These are phyloP conservation scores for Phanerochaete carnosa DNA, from an alignment of 768 basidiomycete species.

Conservation along the genomic window DNA sequence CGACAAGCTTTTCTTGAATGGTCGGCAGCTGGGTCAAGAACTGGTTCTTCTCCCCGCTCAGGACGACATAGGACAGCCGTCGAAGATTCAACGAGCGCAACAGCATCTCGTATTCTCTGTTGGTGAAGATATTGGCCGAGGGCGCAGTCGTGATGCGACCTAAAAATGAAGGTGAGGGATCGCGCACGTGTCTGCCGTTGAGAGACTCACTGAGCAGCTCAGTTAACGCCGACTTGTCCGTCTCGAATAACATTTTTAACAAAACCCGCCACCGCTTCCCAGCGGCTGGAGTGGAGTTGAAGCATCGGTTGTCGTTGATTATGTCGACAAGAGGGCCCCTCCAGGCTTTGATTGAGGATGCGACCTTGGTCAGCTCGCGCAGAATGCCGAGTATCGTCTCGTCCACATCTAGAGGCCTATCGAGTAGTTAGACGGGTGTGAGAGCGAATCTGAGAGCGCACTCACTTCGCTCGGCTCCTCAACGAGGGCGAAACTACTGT, in stretches of 20 bases:
- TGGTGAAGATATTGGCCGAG: conserved; percentile 95
- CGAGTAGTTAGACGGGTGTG: conserved; percentile 1
- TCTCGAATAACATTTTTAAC: conserved; percentile 75
- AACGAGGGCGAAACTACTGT: conserved; percentile 80
- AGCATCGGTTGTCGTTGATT: conserved; percentile 83
- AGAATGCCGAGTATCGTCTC: conserved; percentile 62
- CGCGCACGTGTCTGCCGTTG: conserved; percentile 10
- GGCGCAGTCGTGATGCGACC: conserved; percentile 82
- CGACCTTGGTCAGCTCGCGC: conserved; percentile 74
- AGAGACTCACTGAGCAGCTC: conserved; percentile 71
- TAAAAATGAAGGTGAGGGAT: conserved; percentile 29
- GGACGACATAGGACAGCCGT: conserved; percentile 82
- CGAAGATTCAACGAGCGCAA: conserved; percentile 83
- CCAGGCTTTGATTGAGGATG: conserved; percentile 83
- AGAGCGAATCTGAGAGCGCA: background rate
- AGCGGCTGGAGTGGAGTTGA: conserved; percentile 62
- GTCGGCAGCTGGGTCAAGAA: conserved; percentile 86
- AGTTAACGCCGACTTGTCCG: conserved; percentile 80
- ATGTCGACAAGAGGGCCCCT: conserved; percentile 73
- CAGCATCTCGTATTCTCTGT: conserved; percentile 90
- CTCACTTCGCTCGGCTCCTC: conserved; percentile 72
- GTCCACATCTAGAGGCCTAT: conserved; percentile 79
- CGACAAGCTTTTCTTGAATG: conserved; percentile 97
- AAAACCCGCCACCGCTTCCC: conserved; percentile 72
- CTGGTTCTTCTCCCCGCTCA: conserved; percentile 86